A percentile compares a stretch with the other conserved stretches of the same genome.
Conservation (phyloP, 176 grass and related monocot genomes). For the Triticum timopheevii region DNA sequence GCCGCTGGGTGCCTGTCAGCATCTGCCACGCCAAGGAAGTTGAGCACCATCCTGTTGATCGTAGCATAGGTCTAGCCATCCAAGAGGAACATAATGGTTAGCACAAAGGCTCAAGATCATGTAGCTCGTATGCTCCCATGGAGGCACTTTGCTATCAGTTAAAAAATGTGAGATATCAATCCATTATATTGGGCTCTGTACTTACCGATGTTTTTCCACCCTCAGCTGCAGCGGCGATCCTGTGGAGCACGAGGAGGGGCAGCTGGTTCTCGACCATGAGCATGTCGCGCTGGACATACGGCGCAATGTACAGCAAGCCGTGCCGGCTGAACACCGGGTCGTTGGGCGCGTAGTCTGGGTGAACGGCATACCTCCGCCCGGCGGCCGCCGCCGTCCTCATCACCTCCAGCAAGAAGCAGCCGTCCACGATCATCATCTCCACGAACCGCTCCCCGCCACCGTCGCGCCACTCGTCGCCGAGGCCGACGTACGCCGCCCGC, state of each 20-base stretch:
- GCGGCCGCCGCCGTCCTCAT: constrained; percentile 36
- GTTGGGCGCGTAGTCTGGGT: constrained; percentile 43
- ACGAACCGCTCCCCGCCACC: constrained; percentile 32
- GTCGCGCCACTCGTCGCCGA: constrained; percentile 32
- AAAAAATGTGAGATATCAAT: background rate
- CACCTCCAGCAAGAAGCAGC: constrained; percentile 75
- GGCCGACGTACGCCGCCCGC: constrained; percentile 38
- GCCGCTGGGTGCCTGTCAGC: background rate
- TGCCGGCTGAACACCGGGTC: constrained; percentile 74
- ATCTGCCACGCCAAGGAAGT: constrained; percentile 26
- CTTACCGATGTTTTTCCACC: background rate
- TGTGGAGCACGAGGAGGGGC: constrained; percentile 54
- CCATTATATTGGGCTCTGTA: background rate
- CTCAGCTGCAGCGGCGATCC: constrained; percentile 6
- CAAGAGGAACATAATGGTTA: background rate
- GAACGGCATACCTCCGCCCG: background rate
- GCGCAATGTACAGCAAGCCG: constrained; percentile 50
- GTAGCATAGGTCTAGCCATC: constrained; percentile 18
- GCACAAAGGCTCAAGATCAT: background rate
- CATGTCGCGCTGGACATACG: constrained; percentile 63
- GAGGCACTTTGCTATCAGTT: no score
- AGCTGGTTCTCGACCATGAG: constrained; percentile 77
- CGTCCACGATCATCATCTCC: constrained; percentile 58
- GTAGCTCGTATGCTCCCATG: no score
- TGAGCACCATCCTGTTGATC: constrained; percentile 59